phyloP scores from a whole-genome alignment of 2,329 filamentous ascomycete genomes.

The Cryphonectria radicalis region DNA sequence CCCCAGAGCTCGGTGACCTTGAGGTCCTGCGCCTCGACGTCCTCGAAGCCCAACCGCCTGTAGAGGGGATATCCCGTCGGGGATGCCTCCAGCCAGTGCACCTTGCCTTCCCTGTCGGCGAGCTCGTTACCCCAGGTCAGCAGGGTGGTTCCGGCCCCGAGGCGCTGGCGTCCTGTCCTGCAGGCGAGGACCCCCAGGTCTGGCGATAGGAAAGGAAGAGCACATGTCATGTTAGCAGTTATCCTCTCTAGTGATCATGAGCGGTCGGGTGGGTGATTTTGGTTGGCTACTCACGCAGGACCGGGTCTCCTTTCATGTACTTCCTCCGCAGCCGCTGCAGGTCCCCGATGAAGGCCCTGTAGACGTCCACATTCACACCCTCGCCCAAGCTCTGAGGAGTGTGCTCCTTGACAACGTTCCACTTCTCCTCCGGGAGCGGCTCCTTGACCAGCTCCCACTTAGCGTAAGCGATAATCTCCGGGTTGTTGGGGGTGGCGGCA shows the following conservation, averaged over 20 bases:
- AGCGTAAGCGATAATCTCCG: slow-evolving; percentile 38
- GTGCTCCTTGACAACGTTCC: slow-evolving; percentile 29
- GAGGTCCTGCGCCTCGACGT: slow-evolving; percentile 35
- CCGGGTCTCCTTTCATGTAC: slow-evolving; percentile 34
- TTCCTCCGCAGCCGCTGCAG: slow-evolving; percentile 31
- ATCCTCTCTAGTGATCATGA: neutral
- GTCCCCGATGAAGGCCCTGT: slow-evolving; percentile 35
- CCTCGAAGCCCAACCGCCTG: slow-evolving; percentile 35
- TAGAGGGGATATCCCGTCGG: slow-evolving; percentile 37
- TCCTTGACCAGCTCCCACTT: slow-evolving; percentile 35
- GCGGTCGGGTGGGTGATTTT: too few species aligned
- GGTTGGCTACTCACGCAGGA: slow-evolving; percentile 33
- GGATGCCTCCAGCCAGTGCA: slow-evolving; percentile 36
- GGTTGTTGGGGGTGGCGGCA: neutral
- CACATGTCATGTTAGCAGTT: neutral
- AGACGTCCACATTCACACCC: slow-evolving; percentile 31
- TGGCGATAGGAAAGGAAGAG: neutral
- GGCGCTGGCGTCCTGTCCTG: slow-evolving; percentile 31
- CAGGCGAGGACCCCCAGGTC: slow-evolving; percentile 35
- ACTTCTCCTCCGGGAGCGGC: slow-evolving; percentile 34
- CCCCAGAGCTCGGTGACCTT: slow-evolving; percentile 17
- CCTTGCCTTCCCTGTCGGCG: slow-evolving; percentile 35
- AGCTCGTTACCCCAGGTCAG: slow-evolving; percentile 34
- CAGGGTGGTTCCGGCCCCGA: slow-evolving; percentile 38
- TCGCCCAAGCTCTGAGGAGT: slow-evolving; percentile 34